Percentiles rank a stretch among this genome's conserved stretches.
Evolutionary conservation across 768 basidiomycete species (phyloP).

Genomic region (Suillus spraguei): DNA sequence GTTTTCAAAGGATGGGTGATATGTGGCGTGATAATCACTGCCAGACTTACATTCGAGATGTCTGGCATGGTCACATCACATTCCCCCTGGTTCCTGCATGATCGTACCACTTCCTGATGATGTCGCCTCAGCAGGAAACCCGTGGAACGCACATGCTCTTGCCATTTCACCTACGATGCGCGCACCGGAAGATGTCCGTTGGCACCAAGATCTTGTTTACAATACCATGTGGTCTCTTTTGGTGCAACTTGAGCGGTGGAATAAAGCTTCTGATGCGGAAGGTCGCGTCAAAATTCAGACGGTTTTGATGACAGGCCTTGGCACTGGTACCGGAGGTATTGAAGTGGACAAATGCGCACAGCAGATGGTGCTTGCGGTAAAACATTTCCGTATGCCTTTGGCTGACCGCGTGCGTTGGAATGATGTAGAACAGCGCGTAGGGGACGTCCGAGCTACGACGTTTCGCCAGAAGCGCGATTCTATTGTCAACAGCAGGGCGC

Average conservation of each 20-base stretch:
- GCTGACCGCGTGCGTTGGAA: not conserved
- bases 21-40: constrained; percentile 19
- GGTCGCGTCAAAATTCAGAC: not conserved
- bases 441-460: not conserved
- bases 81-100: constrained; percentile 28
- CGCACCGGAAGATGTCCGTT: constrained; percentile 26
- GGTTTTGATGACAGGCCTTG: constrained; percentile 13
- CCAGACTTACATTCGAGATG: constrained; percentile 20
- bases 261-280: constrained; percentile 9
- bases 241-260: constrained; percentile 28
- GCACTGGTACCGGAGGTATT: constrained; percentile 11
- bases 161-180: constrained; percentile 39
- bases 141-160: not conserved
- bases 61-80: constrained; percentile 22
- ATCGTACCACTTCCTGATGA: constrained; percentile 17
- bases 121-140: not conserved
- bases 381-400: constrained; percentile 8
- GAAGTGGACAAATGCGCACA: constrained; percentile 8
- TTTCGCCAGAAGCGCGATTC: not conserved
- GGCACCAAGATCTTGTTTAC: constrained; percentile 38
- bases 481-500: not conserved
- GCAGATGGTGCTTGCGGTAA: constrained; percentile 12
- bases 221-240: constrained; percentile 36
- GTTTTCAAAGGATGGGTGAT: constrained; percentile 18
- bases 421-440: not conserved